These are phyloP conservation scores for Didymella glomerata DNA, from an alignment of 2,329 filamentous ascomycete species.

Conservation along the genomic window DNA sequence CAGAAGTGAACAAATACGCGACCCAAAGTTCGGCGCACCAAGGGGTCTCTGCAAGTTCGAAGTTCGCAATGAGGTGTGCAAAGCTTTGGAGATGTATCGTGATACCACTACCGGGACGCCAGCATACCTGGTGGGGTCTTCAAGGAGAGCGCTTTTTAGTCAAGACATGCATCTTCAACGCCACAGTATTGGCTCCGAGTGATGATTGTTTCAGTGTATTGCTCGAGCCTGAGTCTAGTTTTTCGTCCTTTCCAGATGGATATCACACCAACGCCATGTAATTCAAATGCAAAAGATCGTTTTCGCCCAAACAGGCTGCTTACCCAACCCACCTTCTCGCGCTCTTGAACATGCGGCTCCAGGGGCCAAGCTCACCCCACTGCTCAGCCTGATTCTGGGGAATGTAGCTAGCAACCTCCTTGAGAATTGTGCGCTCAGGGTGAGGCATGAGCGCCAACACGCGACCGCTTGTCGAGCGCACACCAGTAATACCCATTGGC, in stretches of 20 bases:
- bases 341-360: slow-evolving; percentile 86
- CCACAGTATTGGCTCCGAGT: too few species aligned
- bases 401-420: slow-evolving; percentile 78
- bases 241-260: slow-evolving; percentile 23
- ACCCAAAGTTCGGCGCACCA: too few species aligned
- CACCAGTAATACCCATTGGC: slow-evolving; percentile 80
- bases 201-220: not conserved
- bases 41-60: too few species aligned
- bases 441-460: slow-evolving; percentile 93
- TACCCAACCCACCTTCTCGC: slow-evolving; percentile 86
- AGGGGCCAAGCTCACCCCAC: slow-evolving; percentile 85
- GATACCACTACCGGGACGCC: too few species aligned
- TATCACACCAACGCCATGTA: slow-evolving; percentile 19
- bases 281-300: slow-evolving; percentile 9
- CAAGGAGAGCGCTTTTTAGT: too few species aligned
- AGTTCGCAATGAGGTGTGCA: too few species aligned
- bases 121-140: too few species aligned
- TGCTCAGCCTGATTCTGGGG: slow-evolving; percentile 68
- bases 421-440: slow-evolving; percentile 86
- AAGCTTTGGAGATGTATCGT: too few species aligned
- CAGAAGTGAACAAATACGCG: too few species aligned
- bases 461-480: slow-evolving; percentile 78
- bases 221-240: slow-evolving; percentile 3
- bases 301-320: slow-evolving; percentile 1
- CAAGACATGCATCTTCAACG: too few species aligned